Evolutionary conservation across 345 rosid species (phyloP).

Genomic region (Raphanus raphanistrum): DNA sequence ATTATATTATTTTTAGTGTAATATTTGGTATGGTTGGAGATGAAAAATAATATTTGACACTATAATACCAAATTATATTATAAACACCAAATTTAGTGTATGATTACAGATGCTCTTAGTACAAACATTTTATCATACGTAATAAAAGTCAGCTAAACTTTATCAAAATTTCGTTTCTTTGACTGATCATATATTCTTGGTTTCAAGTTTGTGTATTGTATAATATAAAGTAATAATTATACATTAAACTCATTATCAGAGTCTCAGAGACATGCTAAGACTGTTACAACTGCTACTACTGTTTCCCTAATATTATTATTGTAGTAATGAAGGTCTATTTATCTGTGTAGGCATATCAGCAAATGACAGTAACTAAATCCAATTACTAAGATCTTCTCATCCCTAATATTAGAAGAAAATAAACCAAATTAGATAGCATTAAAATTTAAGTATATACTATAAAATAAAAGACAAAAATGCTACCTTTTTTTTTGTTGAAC

Average conservation of each 20-base stretch:
- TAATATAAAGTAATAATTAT: slow-evolving; percentile 3
- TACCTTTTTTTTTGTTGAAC: too few relatives aligned
- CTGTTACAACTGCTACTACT: slow-evolving; percentile 33
- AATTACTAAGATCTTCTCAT: slow-evolving; percentile 14
- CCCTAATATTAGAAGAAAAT: not conserved
- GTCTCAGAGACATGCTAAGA: slow-evolving; percentile 28
- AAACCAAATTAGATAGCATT: not conserved
- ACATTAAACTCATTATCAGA: slow-evolving; percentile 21
- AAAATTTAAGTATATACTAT: too few relatives aligned
- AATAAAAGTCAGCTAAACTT: not conserved
- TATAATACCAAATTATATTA: too few relatives aligned
- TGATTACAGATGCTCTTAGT: too few relatives aligned
- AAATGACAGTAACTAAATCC: slow-evolving; percentile 27
- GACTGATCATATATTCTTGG: not conserved
- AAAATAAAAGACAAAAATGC: too few relatives aligned
- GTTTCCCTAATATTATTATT: slow-evolving; percentile 23
- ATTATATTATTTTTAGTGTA: too few relatives aligned
- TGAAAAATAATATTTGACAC: too few relatives aligned
- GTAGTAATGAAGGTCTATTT: slow-evolving; percentile 21
- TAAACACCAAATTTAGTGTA: too few relatives aligned
- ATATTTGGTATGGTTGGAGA: too few relatives aligned
- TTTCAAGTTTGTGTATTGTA: not conserved
- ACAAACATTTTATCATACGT: not conserved
- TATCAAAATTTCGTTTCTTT: not conserved
- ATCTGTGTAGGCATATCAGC: slow-evolving; percentile 34